Evolutionary conservation across 768 basidiomycete species (phyloP), one percentile per base, ranked within the genome.

Genomic region (Hericium rajendrae): DNA sequence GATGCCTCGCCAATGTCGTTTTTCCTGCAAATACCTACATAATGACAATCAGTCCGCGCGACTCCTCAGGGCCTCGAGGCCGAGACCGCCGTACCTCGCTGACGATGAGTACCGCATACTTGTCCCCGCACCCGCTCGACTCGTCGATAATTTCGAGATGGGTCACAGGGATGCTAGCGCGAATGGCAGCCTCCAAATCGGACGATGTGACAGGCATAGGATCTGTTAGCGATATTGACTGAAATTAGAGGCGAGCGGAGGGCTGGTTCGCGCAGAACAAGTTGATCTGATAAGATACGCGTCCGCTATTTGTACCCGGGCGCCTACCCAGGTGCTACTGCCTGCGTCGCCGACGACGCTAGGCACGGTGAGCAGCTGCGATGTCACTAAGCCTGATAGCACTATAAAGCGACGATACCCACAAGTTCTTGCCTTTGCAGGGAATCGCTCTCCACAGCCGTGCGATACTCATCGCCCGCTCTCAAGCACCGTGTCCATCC

Each of bases 51-150:
- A 46, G 43, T 18, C 43, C 20, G 6, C 18, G 22, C 24, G 5
- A 2, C 9, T 9, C 24, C 20, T 37, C 38, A 24, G 10, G n/a
- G 22, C 38, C 18, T 10, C 22, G 2, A 37, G 9, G 32, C 38
- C 38, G n/a, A 20, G 38, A 13, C 50, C 40, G 26, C 70, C 77
- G 39, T 59, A 85, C 87, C 66, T 86, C 81, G 73, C 88, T 91
- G 63, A 93, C 89, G 32, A 93, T 76, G 26, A 87, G 65, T 28
- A 92, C 77, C 0, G 81, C 72, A 64, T 89, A 92, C 67, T 75
- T 91, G 61, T 89, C 82, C 2, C 91, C 90, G 63, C 91, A 93
- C 6, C 89, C 89, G 62, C 76, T 86, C 0, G 88, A 91, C 62
- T 81, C 78, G 67, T 92, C 90, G 61, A 83, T 74, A 52, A 93